Base-by-base conservation (phyloP, 768 basidiomycete species). In the Lentinula raphanica region DNA sequence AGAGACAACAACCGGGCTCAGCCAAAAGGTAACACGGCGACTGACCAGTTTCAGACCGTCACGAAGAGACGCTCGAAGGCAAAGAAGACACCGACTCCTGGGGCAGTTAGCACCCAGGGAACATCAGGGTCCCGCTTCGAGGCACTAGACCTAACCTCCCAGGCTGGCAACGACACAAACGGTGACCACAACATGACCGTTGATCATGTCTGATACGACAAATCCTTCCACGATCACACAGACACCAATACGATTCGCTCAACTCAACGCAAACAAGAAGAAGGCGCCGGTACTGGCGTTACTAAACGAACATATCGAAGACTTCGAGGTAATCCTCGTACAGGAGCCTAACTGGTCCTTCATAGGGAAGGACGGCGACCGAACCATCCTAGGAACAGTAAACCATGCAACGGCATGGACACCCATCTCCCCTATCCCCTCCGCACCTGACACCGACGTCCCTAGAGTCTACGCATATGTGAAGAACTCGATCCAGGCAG, bases 261-360 rank as follows among this genome's bases (percentile, higher is more conserved):
- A 51, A 27, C 9, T 51, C 15, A 51, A 38, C 32, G 50, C 46
- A 9, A 59, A 68, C 32, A 67, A 66, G 49, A 71, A 65, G 28
- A 35, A 35, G 17, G 21, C 6, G 11, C 27, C 31, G 8, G 31
- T 51, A 8, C 21, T 17, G 9, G 9, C 49, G 11, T 15, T 51
- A 7, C 69, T 32, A 28, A 58, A 69, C 32, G 25, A 60, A 29
- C 59, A n/a, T n/a, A n/a, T n/a, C n/a, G n/a, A n/a, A n/a, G n/a
- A n/a, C n/a, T n/a, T n/a, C n/a, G n/a, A n/a, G 56, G 58, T 71
- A 2, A 53, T 71, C 2, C 48, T 71, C 3, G 3, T 68, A 12
- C 64, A 68, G 31, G 67, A 71, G 60, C 69, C 66, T 3, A 51
- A 58, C 13, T 69, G 68, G 67, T 56, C 46, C 5, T 53, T 39